A percentile compares a stretch with the other conserved stretches of the same genome.
Evolutionary conservation across 163 green algal species (phyloP).

Genomic region (Chlorella variabilis): DNA sequence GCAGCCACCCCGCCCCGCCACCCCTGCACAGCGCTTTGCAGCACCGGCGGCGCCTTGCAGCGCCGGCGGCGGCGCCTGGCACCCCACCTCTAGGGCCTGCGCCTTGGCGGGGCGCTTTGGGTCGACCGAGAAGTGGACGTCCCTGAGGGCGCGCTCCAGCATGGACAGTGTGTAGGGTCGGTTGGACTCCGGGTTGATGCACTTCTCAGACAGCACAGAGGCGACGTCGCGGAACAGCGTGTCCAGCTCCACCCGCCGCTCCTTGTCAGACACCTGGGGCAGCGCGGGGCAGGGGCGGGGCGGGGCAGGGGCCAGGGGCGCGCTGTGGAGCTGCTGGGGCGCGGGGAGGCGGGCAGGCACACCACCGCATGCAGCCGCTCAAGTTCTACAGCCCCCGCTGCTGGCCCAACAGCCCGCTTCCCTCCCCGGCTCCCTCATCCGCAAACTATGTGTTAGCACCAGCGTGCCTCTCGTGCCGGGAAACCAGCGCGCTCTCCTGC

Average conservation of each 20-base stretch:
- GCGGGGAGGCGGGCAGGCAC: too few species aligned
- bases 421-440: too few species aligned
- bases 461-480: too few species aligned
- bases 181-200: conserved; percentile 89
- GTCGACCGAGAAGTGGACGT: conserved; percentile 96
- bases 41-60: too few species aligned
- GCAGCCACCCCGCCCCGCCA: not conserved
- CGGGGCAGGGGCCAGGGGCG: too few species aligned
- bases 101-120: conserved; percentile 90
- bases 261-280: conserved; percentile 93
- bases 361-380: too few species aligned
- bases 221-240: conserved; percentile 93
- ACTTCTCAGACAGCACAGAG: conserved; percentile 92
- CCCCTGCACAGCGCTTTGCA: not conserved
- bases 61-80: too few species aligned
- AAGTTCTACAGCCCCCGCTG: too few species aligned
- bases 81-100: conserved; percentile 81
- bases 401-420: too few species aligned
- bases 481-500: too few species aligned
- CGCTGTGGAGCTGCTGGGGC: too few species aligned
- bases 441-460: too few species aligned
- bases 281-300: not conserved
- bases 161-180: conserved; percentile 91
- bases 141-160: conserved; percentile 92
- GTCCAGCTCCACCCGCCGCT: conserved; percentile 89